phyloP scores from a whole-genome alignment of 1,139 yeast species.

The Entelexis paramagnoliae region DNA sequence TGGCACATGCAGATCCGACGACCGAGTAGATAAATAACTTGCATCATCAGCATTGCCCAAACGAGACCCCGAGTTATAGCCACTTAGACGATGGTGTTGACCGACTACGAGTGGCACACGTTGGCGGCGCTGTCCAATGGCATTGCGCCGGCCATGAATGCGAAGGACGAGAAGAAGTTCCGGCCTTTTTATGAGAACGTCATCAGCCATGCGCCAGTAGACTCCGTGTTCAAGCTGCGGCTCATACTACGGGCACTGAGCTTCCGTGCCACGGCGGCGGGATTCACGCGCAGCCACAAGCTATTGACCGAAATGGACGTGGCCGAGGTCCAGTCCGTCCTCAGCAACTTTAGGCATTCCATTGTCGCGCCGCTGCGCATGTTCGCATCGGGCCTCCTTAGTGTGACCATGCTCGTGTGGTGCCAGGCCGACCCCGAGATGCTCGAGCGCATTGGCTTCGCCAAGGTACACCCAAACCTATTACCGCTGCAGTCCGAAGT shows the following conservation, averaged over 20 bases:
- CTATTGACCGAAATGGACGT: conserved; percentile 27
- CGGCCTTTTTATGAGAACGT: neutral
- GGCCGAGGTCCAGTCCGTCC: conserved; percentile 19
- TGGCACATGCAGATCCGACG: neutral
- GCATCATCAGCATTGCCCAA: neutral
- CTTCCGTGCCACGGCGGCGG: conserved; percentile 24
- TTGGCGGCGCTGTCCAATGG: conserved; percentile 8
- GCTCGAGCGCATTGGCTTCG: conserved; percentile 25
- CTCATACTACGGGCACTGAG: conserved; percentile 24
- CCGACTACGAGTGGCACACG: conserved; percentile 14
- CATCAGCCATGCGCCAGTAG: neutral
- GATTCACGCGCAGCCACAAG: conserved; percentile 25
- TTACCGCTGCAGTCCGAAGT: conserved; percentile 9
- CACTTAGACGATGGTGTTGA: neutral
- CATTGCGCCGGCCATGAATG: conserved; percentile 7
- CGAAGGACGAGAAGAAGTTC: conserved; percentile 1
- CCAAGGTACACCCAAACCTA: conserved; percentile 23
- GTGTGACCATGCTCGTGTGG: conserved; percentile 17
- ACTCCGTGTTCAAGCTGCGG: conserved; percentile 15
- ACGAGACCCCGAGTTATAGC: neutral
- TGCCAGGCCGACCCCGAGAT: conserved; percentile 21
- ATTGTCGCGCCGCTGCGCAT: conserved; percentile 22
- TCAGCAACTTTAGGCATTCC: conserved; percentile 24
- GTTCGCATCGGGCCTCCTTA: conserved; percentile 23
- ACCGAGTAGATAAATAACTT: neutral